Evolutionary conservation across 345 rosid species (phyloP).

Genomic region (Anacardium occidentale): DNA sequence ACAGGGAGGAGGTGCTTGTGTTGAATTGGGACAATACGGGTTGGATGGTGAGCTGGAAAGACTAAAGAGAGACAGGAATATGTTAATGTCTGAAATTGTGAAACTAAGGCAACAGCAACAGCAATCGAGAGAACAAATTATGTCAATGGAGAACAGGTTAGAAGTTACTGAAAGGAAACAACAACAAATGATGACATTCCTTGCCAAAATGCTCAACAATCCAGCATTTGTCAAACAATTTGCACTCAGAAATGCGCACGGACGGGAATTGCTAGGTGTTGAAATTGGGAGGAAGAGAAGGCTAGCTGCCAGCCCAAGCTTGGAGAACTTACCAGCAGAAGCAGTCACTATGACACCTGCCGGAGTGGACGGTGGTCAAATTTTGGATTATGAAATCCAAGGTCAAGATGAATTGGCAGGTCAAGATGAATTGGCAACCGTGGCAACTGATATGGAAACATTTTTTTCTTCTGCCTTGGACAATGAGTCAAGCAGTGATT

Average conservation of each 20-base stretch:
- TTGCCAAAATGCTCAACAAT: conserved; percentile 61
- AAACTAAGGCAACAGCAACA: conserved; percentile 71
- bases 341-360: conserved; percentile 9
- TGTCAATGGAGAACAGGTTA: conserved; percentile 55
- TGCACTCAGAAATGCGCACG: conserved; percentile 33
- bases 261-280: conserved; percentile 36
- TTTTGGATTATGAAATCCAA: conserved; percentile 14
- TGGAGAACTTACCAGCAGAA: conserved; percentile 44
- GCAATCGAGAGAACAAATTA: conserved; percentile 45
- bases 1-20: conserved; percentile 49
- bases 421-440: conserved; percentile 22
- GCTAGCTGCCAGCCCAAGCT: conserved; percentile 46
- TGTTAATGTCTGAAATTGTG: conserved; percentile 57
- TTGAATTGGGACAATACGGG: conserved; percentile 72
- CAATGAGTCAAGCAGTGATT: conserved; percentile 45
- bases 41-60: conserved; percentile 59
- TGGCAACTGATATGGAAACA: conserved; percentile 47
- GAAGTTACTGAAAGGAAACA: conserved; percentile 60
- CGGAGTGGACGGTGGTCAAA: conserved; percentile 14
- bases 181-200: conserved; percentile 70
- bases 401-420: conserved; percentile 26
- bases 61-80: conserved; percentile 52
- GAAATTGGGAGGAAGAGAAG: conserved; percentile 58
- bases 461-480: conserved; percentile 47
- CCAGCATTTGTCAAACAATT: conserved; percentile 55